These are phyloP conservation scores for Maudiozyma serrabonitensis DNA, from an alignment of 805 yeast species.

Conservation along the genomic window DNA sequence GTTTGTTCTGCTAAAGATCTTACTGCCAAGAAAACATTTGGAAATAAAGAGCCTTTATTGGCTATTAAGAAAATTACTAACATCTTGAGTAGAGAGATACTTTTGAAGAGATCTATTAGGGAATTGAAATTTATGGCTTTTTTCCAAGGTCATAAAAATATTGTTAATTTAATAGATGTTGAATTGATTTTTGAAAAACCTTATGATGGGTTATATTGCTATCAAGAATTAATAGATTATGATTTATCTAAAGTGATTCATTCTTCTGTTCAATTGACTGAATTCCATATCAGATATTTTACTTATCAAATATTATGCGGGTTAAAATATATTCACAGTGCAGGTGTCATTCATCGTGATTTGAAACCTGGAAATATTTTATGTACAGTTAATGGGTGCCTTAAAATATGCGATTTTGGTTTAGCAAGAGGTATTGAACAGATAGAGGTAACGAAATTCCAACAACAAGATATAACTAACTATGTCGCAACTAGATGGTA, in stretches of 20 bases:
- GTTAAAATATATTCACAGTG: conserved; percentile 79
- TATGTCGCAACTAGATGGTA: conserved; percentile 96
- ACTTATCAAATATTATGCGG: conserved; percentile 80
- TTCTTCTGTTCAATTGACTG: conserved; percentile 68
- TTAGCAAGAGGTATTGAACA: conserved; percentile 65
- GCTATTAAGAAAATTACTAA: conserved; percentile 78
- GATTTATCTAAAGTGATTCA: conserved; percentile 78
- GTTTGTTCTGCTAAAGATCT: conserved; percentile 60
- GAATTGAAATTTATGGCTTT: conserved; percentile 74
- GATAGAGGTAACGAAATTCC: conserved; percentile 5
- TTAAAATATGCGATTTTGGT: conserved; percentile 92
- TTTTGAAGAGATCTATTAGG: conserved; percentile 70
- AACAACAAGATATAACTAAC: conserved; percentile 46
- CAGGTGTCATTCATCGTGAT: conserved; percentile 87
- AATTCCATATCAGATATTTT: conserved; percentile 68
- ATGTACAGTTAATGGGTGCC: conserved; percentile 59
- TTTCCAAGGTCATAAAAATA: conserved; percentile 79
- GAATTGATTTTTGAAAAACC: conserved; percentile 60
- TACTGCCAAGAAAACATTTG: conserved; percentile 13
- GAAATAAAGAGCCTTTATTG: conserved; percentile 22
- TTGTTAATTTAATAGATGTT: conserved; percentile 61
- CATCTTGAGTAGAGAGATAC: conserved; percentile 56
- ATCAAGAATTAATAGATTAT: conserved; percentile 74
- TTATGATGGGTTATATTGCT: conserved; percentile 80
- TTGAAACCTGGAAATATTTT: conserved; percentile 85